Evolutionary conservation across 2,329 filamentous ascomycete genomes (phyloP).

Genomic region (Sclerotinia trifoliorum): DNA sequence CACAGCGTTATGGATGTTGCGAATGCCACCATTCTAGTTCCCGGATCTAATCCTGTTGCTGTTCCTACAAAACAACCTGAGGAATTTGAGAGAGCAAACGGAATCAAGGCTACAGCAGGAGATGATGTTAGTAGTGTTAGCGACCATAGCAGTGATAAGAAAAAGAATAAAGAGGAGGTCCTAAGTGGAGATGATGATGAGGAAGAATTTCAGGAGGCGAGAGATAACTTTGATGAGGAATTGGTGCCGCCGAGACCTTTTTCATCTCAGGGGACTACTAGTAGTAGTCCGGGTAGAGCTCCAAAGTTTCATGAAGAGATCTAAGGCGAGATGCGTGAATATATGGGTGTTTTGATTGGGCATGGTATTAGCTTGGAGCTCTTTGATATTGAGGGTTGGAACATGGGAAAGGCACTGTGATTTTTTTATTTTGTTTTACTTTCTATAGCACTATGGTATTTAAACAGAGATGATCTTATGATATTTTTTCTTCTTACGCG

Average conservation of each 20-base stretch:
- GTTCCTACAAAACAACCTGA: background rate
- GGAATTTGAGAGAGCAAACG: background rate
- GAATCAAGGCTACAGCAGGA: background rate
- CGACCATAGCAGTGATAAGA: background rate
- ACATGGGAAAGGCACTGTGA: background rate
- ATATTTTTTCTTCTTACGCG: background rate
- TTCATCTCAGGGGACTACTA: constrained; percentile 35
- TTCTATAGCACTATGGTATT: background rate
- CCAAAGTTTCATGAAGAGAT: constrained; percentile 61
- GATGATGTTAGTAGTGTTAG: constrained; percentile 15
- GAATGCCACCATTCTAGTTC: constrained; percentile 5
- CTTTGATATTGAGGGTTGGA: background rate
- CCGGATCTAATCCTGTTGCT: background rate
- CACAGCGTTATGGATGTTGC: constrained; percentile 8
- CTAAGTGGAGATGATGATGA: constrained; percentile 35
- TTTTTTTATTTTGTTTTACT: too few relatives aligned
- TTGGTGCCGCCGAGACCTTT: constrained; percentile 42
- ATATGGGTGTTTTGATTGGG: background rate
- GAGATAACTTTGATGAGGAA: constrained; percentile 46
- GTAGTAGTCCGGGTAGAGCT: constrained; percentile 54
- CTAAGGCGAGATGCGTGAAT: constrained; percentile 29
- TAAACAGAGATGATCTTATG: background rate
- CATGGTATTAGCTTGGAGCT: background rate
- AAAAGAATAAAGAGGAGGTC: background rate
- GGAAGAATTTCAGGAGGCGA: constrained; percentile 53